phyloP scores from a whole-genome alignment of 2,329 filamentous ascomycete species.

The Amauroascus verrucosus region DNA sequence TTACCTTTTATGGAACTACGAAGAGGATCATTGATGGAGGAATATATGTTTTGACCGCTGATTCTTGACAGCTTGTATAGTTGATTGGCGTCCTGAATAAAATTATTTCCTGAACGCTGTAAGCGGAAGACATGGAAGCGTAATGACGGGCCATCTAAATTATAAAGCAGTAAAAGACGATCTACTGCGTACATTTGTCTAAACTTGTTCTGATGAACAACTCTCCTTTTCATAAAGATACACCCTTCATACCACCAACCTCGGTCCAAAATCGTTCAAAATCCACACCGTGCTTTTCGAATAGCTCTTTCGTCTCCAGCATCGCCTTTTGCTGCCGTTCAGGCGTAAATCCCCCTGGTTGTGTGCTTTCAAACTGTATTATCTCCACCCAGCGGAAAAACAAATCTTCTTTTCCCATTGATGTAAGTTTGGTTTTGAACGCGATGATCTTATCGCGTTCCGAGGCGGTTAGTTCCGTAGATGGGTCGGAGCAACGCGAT shows the following conservation, averaged over 20 bases:
- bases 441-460: slow-evolving; percentile 59
- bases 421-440: slow-evolving; percentile 65
- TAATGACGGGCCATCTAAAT: too few relatives aligned
- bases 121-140: too few relatives aligned
- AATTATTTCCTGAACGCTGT: too few relatives aligned
- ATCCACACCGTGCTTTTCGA: slow-evolving; percentile 64
- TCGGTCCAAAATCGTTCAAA: slow-evolving; percentile 72
- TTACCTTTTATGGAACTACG: too few relatives aligned
- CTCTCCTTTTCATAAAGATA: slow-evolving; percentile 28
- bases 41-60: too few relatives aligned
- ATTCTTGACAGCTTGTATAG: too few relatives aligned
- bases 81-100: too few relatives aligned
- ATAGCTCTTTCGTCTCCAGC: slow-evolving; percentile 63
- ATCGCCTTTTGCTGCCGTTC: slow-evolving; percentile 65
- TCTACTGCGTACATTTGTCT: background rate
- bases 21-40: too few relatives aligned
- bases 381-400: slow-evolving; percentile 92
- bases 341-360: slow-evolving; percentile 65
- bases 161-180: too few relatives aligned
- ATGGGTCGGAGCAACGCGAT: slow-evolving; percentile 18
- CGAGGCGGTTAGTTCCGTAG: slow-evolving; percentile 34
- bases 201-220: background rate
- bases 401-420: slow-evolving; percentile 72
- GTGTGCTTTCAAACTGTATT: slow-evolving; percentile 74
- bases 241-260: slow-evolving; percentile 51